phyloP scores from a whole-genome alignment of 106 monocot species.

The Acanthochlamys bracteata region DNA sequence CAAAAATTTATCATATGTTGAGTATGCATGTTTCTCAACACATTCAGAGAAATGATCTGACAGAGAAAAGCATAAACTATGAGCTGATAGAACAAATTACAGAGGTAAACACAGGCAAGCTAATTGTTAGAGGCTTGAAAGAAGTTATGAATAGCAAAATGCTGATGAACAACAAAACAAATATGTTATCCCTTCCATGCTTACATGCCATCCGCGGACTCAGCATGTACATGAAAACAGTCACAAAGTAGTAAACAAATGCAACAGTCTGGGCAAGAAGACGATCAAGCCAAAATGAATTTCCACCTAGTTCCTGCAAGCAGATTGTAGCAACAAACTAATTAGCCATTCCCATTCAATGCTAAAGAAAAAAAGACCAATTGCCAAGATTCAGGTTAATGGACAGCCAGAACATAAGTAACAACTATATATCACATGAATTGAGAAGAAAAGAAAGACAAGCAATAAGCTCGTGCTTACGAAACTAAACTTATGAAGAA shows the following conservation, averaged over 20 bases:
- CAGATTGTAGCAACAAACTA: neutral
- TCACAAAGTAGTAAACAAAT: constrained; percentile 91
- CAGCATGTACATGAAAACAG: constrained; percentile 75
- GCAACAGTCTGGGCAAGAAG: constrained; percentile 80
- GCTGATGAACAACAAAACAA: neutral
- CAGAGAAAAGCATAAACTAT: no score
- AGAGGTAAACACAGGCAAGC: no score
- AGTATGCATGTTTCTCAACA: constrained; percentile 95
- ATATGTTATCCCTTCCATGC: constrained; percentile 9
- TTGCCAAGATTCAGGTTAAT: no score
- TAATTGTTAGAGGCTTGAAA: neutral
- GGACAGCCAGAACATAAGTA: no score
- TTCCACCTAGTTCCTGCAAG: constrained; percentile 86
- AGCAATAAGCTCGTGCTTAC: no score
- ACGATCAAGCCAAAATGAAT: constrained; percentile 79
- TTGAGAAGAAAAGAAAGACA: no score
- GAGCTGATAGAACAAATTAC: no score
- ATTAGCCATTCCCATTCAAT: neutral
- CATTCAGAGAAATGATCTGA: constrained; percentile 99
- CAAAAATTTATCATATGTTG: constrained; percentile 95
- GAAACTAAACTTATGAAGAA: no score
- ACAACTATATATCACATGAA: no score
- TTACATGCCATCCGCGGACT: constrained; percentile 99
- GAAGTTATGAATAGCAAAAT: neutral
- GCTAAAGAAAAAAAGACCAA: neutral